These are phyloP conservation scores for Neofusicoccum ribis DNA, from an alignment of 2,329 filamentous ascomycete species.

Conservation along the genomic window DNA sequence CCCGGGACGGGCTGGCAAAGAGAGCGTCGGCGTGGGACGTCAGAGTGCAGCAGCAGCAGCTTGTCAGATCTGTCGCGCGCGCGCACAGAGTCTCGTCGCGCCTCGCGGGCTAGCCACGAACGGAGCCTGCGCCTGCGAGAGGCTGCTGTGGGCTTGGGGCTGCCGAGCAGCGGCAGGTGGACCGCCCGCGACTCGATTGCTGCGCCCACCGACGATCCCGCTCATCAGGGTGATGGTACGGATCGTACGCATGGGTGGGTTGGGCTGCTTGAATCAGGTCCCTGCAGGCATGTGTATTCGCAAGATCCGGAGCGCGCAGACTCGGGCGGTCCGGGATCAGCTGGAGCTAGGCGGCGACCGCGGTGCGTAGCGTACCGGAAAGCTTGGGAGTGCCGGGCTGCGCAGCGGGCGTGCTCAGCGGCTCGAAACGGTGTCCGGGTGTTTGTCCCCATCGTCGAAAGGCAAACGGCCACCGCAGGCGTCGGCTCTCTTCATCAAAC, in stretches of 20 bases:
- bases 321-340: slow-evolving; percentile 10
- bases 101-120: neutral
- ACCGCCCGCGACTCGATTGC: slow-evolving; percentile 9
- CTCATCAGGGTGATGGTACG: slow-evolving; percentile 16
- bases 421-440: slow-evolving; percentile 1
- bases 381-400: neutral
- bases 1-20: neutral
- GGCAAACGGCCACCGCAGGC: neutral
- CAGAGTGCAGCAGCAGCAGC: neutral
- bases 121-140: slow-evolving; percentile 3
- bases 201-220: slow-evolving; percentile 17
- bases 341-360: neutral
- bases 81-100: neutral
- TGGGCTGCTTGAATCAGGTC: slow-evolving; percentile 1
- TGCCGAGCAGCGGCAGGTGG: neutral
- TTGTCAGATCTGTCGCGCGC: neutral
- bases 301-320: slow-evolving; percentile 8
- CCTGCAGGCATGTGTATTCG: neutral
- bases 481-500: slow-evolving; percentile 6
- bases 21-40: neutral
- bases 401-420: neutral
- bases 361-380: slow-evolving; percentile 2
- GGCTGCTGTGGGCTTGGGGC: neutral
- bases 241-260: slow-evolving; percentile 7
- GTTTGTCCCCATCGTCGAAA: slow-evolving; percentile 3